Conservation (phyloP, 495 filamentous ascomycete species). For the Thermothielavioides terrestris region DNA sequence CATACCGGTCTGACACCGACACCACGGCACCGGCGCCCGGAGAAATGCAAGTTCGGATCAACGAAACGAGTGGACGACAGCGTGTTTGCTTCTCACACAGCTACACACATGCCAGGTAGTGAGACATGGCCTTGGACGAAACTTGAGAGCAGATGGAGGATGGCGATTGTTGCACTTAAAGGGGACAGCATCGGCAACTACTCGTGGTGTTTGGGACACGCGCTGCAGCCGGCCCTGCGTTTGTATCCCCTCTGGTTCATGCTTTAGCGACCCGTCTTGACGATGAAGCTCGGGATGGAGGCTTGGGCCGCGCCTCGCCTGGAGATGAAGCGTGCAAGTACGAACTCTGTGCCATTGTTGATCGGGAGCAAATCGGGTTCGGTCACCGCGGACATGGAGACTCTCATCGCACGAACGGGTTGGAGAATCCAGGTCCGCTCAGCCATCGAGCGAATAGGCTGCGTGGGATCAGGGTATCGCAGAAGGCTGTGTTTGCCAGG, state of each 20-base stretch:
- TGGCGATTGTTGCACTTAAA: constrained; percentile 25
- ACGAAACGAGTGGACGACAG: constrained; percentile 8
- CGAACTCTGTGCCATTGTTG: constrained; percentile 6
- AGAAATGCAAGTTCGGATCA: constrained; percentile 2
- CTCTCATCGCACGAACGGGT: not conserved
- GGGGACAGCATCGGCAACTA: constrained; percentile 13
- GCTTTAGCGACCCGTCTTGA: constrained; percentile 10
- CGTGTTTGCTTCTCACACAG: constrained; percentile 17
- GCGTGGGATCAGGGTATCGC: constrained; percentile 1
- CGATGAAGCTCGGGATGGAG: not conserved
- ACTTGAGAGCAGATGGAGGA: not conserved
- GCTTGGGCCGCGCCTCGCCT: not conserved
- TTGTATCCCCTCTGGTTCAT: constrained; percentile 25
- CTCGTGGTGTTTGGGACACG: constrained; percentile 28
- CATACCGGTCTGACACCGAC: constrained; percentile 7
- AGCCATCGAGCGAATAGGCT: constrained; percentile 2
- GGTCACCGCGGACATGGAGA: not conserved
- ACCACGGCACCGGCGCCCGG: constrained; percentile 15
- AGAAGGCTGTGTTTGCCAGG: constrained; percentile 18
- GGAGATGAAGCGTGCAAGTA: not conserved
- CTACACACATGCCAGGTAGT: constrained; percentile 20
- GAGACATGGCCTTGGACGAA: constrained; percentile 22
- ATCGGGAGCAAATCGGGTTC: not conserved
- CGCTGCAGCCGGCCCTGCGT: constrained; percentile 22
- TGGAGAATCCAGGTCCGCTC: not conserved